Conservation (phyloP, 176 grass and related monocot species). For the Oryza nivara region DNA sequence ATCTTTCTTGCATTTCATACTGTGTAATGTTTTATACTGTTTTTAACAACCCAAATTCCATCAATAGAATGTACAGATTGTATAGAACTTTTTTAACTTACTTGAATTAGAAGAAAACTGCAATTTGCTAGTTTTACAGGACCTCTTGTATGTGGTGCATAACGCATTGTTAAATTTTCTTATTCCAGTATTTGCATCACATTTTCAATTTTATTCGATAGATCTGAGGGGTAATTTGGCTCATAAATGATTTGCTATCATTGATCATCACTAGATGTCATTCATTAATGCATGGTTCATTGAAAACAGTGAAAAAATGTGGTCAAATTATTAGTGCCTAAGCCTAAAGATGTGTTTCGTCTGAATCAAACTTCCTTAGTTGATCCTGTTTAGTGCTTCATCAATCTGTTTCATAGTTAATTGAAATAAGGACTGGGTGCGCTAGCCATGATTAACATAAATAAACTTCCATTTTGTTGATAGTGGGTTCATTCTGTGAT, state of each 20-base stretch:
- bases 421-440: not conserved
- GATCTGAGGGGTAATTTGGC: not conserved
- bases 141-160: not conserved
- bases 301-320: slow-evolving; percentile 4
- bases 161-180: not conserved
- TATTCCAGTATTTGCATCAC: slow-evolving; percentile 9
- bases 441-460: not conserved
- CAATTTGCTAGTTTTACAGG: not conserved
- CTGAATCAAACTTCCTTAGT: not conserved
- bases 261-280: not conserved
- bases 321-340: not conserved
- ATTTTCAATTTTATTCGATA: not conserved
- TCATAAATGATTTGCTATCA: not conserved
- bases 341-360: not conserved
- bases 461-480: not conserved
- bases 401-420: not conserved
- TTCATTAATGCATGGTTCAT: not conserved
- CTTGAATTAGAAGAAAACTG: slow-evolving; percentile 12
- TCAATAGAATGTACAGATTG: not conserved
- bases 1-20: slow-evolving; percentile 4
- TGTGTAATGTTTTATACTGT: not conserved
- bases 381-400: not conserved
- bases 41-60: not conserved
- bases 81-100: not conserved
- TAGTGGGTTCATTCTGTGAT: not conserved